Evolutionary conservation across 2,329 filamentous ascomycete genomes (phyloP), one percentile per base, ranked within the genome.

Genomic region (Trichoderma sp.): DNA sequence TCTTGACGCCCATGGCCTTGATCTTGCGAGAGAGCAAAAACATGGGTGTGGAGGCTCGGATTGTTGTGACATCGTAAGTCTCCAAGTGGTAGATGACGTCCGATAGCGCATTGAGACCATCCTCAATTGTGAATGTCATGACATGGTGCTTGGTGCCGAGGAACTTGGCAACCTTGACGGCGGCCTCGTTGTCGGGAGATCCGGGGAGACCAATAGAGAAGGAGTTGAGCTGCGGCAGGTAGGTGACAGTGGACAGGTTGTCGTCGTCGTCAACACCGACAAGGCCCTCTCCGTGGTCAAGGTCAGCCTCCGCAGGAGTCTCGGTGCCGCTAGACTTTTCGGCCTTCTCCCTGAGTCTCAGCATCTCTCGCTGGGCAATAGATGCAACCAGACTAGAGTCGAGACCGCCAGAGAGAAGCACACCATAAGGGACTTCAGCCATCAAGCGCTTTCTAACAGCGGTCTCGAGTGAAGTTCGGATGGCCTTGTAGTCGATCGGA

Each of bases 1-100:
- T 99, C 90, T 99, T 99, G 80, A 99, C 93, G 74, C 96, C 96
- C 91, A 98, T 95, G 43, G 95, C 96, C 88, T 99, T 99, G 87
- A 99, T 99, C 88, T 99, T 99, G 81, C 97, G 91, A 73, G 94
- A 96, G 62, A 99, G 88, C 74, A 99, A 86, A 85, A 98, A 99
- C 96, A 99, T 99, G 75, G 96, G 96, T 12, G 96, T 99, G 12
- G 95, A 98, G 70, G 96, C 96, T 80, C 96, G 94, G 80, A 99
- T 98, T 3, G 96, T 99, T 68, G 96, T 99, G 30, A 99, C 96
- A 81, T 99, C 96, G 84, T 96, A 99, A 15, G 94, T 94, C 86
- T 99, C 96, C 73, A 99, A 90, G 84, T 99, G 96, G 85, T 92
- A 98, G 80, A 99, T 98, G 80, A 99, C 96, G 82, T 99, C 96